Evolutionary conservation across 108 stramenopile genomes (phyloP).

Genomic region (Cyclotella choctawhatcheeana): DNA sequence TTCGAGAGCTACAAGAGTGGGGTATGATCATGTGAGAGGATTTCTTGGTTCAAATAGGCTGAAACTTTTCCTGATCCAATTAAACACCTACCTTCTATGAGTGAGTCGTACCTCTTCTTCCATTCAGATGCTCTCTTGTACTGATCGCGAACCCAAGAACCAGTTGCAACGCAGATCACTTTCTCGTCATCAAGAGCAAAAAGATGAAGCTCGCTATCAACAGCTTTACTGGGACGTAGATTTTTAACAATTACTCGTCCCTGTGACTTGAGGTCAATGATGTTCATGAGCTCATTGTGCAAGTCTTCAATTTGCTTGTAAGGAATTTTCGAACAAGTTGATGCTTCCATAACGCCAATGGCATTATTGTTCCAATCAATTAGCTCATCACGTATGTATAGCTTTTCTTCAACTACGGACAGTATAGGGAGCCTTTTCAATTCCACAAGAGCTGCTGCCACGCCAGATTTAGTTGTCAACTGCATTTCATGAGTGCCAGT

Average conservation of each 20-base stretch:
- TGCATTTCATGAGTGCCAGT: not conserved
- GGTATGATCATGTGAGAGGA: too few relatives aligned
- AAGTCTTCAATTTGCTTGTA: conserved; percentile 37
- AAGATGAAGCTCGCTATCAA: conserved; percentile 55
- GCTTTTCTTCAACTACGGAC: conserved; percentile 71
- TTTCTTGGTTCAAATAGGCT: too few relatives aligned
- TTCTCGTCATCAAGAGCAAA: conserved; percentile 58
- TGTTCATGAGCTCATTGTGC: conserved; percentile 33
- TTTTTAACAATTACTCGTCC: conserved; percentile 41
- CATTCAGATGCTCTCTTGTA: conserved; percentile 30
- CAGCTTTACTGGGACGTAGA: conserved; percentile 31
- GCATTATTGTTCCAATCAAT: conserved; percentile 61
- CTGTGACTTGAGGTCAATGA: conserved; percentile 43
- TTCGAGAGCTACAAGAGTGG: conserved; percentile 19
- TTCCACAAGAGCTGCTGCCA: conserved; percentile 39
- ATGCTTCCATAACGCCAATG: conserved; percentile 5
- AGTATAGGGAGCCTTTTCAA: conserved; percentile 55
- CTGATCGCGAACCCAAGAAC: conserved; percentile 46
- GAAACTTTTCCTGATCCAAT: too few relatives aligned
- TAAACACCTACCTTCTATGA: conserved; percentile 9
- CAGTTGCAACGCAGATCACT: conserved; percentile 38
- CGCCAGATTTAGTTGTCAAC: conserved; percentile 38
- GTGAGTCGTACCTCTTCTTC: conserved; percentile 27
- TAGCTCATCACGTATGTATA: conserved; percentile 58
- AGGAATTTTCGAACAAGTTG: conserved; percentile 39